Evolutionary conservation across 208 protist genomes (phyloP), one percentile per base, ranked within the genome.

Genomic region (Trypanosoma cruzi): DNA sequence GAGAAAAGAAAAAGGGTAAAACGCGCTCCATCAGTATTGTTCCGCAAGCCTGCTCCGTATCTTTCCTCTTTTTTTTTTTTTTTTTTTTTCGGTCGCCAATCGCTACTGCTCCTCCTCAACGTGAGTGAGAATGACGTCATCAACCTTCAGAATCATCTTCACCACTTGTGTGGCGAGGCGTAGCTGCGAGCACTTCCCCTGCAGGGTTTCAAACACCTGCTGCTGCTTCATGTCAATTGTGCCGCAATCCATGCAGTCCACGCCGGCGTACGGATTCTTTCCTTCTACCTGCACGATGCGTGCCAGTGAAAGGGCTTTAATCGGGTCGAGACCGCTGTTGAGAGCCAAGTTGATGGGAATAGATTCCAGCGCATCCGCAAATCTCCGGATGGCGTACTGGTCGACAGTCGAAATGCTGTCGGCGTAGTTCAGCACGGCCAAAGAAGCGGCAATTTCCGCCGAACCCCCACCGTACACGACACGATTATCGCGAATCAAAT

Each of bases 71-170:
- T 4, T 10, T 26, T 34, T 8, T 31, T 7, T 36, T 1, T 34
- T 31, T 57, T 5, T 48, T 5, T 67, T 18, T 58, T 18, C 13
- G 6, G 20, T 29, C 2, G 16, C 48, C 48, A 3, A n/a, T 26
- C n/a, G 24, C 48, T 82, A 61, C 75, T 92, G 78, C 74, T 90
- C 77, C 68, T 91, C 62, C 73, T 94, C 86, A 4, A 87, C 80
- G 71, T 95, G 83, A 32, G 89, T 94, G n/a, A 94, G 76, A 52
- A 99, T 99, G 40, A 99, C 96, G 82, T 99, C 99, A 85, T 99
- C 99, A 49, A 99, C 99, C 93, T 99, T 99, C 22, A 99, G 86
- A 68, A 99, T 99, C 99, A 99, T 99, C 84, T 99, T 99, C 58
- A 99, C 99, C 14, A 99, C 97, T 82, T 99, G 99, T 50, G 98